Conservation (phyloP, 2,329 filamentous ascomycete genomes). For the Seiridium cupressi region DNA sequence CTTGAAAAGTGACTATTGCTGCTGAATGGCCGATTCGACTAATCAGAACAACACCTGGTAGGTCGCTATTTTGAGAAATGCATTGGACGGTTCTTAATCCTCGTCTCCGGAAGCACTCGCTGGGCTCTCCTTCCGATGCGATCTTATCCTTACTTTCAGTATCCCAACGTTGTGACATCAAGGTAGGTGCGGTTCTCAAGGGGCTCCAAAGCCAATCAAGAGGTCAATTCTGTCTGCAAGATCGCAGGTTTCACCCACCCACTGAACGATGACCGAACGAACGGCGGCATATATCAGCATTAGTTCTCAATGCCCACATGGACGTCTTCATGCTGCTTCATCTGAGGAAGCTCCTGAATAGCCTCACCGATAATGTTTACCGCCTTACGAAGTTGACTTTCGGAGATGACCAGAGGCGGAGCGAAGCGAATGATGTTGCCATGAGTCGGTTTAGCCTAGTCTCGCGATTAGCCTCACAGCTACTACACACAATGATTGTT, state of each 20-base stretch:
- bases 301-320: slow-evolving; percentile 24
- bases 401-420: slow-evolving; percentile 92
- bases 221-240: neutral
- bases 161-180: neutral
- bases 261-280: neutral
- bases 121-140: neutral
- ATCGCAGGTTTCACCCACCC: neutral
- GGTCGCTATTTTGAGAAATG: too few species aligned
- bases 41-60: too few species aligned
- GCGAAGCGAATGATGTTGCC: slow-evolving; percentile 98
- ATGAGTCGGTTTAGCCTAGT: slow-evolving; percentile 94
- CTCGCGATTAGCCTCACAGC: slow-evolving; percentile 22
- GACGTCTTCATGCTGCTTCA: slow-evolving; percentile 42
- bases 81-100: too few species aligned
- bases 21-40: neutral
- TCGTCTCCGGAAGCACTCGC: neutral
- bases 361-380: slow-evolving; percentile 79
- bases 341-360: slow-evolving; percentile 73
- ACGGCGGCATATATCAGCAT: slow-evolving; percentile 1
- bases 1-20: neutral
- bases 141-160: neutral
- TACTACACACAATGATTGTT: slow-evolving; percentile 12
- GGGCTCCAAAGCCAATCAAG: neutral
- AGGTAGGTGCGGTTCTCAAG: neutral
- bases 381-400: slow-evolving; percentile 77